Base-by-base conservation (phyloP, 179 eudicot species). In the Actinidia chinensis region DNA sequence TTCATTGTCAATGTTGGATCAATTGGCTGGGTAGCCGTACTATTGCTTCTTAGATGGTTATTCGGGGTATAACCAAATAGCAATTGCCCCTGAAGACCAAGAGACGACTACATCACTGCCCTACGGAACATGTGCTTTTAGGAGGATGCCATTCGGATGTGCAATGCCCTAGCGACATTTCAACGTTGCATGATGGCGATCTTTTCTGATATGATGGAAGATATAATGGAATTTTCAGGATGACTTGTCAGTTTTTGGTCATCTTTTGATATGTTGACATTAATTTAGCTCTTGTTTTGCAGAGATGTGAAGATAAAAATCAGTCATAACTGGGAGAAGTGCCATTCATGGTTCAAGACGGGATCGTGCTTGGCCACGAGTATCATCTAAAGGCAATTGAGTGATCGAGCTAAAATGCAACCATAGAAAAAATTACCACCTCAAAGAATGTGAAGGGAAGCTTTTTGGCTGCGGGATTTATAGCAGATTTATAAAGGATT, bases 41-140 rank as follows among this genome's bases (percentile, higher is more conserved):
- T 64, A 64, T 64, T 64, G 42, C 18, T 64, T 64, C 44, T 33
- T 64, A 20, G 63, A n/a, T n/a, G n/a, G n/a, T n/a, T n/a, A n/a
- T n/a, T n/a, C n/a, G n/a, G n/a, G n/a, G n/a, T n/a, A n/a, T 14
- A 64, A 64, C 5, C 68, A 64, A 28, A 33, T 64, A 9, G 68
- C 44, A 43, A 28, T 64, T 6, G 67, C 10, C 44, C 68, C 68
- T 5, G 68, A 58, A 2, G 63, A 58, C 8, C 25, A 58, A 20
- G 63, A 58, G 63, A 58, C 17, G 9, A 58, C 63, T 1, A 58
- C 63, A 4, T 58, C 25, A 3, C n/a, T 22, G 2, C 63, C 63
- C 5, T 58, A 10, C 63, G 25, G 8, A 3, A 58, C 63, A 17
- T 58, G 17, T 58, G 20, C 63, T 18, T 58, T 10, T 20, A 15